Evolutionary conservation across 2,329 filamentous ascomycete genomes (phyloP), one percentile per base, ranked within the genome.

Genomic region (Monosporascus sp.): DNA sequence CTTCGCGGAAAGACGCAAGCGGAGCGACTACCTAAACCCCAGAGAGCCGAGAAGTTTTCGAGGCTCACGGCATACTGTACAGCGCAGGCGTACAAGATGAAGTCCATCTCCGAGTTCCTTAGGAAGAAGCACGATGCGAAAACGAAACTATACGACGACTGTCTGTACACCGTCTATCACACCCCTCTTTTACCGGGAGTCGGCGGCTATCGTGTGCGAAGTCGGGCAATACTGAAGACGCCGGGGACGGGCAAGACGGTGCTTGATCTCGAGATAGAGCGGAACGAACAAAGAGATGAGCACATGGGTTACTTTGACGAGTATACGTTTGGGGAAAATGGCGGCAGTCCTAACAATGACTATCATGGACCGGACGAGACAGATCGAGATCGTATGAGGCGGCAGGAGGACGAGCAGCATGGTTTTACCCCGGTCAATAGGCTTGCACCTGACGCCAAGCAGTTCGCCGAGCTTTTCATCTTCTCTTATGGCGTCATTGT

Each of bases 141-240:
- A 72, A 96, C 93, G 15, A 99, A 99, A 72, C 79, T 97, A 5
- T 99, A 99, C 72, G 94, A 99, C 70, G 94, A 99, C 70, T 99
- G 94, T 67, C 77, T 99, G 24, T 99, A 99, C 68, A 90, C 87
- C 25, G 93, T 96, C 48, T 99, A 99, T 70, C 92, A 97, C 67
- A 75, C 97, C 31, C 94, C 94, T 5, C 75, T 99, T 17, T 77
- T 97, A 51, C 88, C 90, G 2, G 94, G 93, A 1, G 83, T 78
- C 47, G 91, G 96, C 48, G 93, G 94, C 1, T 97, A 92, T 70
- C 80, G 94, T 25, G 78, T 99, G 25, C 83, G 90, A 62, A 97
- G 93, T 67, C 90, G 92, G 65, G 94, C 94, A 0, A 88, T 96
- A 24, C 74, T 97, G 50, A 96, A 96, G 72, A 95, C 89, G 46